These are phyloP conservation scores for Magnusiomyces paraingens DNA, from an alignment of 1,139 yeast genomes.

Conservation along the genomic window DNA sequence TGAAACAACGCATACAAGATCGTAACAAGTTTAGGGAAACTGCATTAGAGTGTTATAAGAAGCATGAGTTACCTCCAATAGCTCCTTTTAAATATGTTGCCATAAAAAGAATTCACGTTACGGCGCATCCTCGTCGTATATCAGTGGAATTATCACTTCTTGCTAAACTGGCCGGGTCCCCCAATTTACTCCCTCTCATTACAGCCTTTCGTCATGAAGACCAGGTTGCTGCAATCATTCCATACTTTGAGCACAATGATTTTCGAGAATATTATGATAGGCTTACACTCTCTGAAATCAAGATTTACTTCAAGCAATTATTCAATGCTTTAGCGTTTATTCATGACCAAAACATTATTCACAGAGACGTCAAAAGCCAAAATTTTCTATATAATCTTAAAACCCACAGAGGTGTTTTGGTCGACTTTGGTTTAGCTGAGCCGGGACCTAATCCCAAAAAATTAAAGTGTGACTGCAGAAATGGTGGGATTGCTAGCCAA, in stretches of 20 bases:
- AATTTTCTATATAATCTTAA: conserved; percentile 77
- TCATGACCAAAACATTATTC: conserved; percentile 70
- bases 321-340: conserved; percentile 70
- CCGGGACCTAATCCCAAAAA: not conserved
- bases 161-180: conserved; percentile 58
- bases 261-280: conserved; percentile 78
- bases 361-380: conserved; percentile 77
- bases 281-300: conserved; percentile 71
- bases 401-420: conserved; percentile 73
- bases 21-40: not conserved
- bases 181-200: conserved; percentile 77
- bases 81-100: conserved; percentile 52
- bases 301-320: conserved; percentile 71
- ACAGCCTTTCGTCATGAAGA: conserved; percentile 85
- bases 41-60: not conserved
- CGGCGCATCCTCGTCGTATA: conserved; percentile 89
- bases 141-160: conserved; percentile 77
- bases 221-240: conserved; percentile 87
- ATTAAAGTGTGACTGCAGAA: conserved; percentile 11
- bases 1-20: not conserved
- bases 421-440: conserved; percentile 91
- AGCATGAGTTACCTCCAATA: not conserved
- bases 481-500: not conserved
- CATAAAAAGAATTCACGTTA: conserved; percentile 85
- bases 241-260: conserved; percentile 87